A percentile compares a stretch with the other conserved stretches of the same genome.
Evolutionary conservation across 805 yeast genomes (phyloP).

Genomic region (Cyberlindnera nakhonratchasimensis): DNA sequence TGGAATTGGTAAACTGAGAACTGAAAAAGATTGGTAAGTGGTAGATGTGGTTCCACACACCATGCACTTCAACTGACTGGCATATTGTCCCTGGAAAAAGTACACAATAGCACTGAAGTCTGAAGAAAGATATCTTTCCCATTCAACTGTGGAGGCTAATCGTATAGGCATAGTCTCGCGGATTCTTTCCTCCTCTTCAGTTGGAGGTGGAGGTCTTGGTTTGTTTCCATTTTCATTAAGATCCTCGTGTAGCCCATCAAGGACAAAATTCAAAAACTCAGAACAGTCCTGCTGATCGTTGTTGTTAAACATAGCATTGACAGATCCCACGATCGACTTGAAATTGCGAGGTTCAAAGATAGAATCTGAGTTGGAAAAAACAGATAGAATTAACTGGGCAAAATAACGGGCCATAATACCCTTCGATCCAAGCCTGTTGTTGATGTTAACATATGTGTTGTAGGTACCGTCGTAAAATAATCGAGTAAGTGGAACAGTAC

Average conservation of each 20-base stretch:
- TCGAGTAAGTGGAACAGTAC: conserved; percentile 60
- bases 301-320: conserved; percentile 62
- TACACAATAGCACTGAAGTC: conserved; percentile 80
- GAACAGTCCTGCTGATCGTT: conserved; percentile 82
- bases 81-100: conserved; percentile 83
- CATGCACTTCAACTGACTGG: conserved; percentile 72
- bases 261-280: conserved; percentile 70
- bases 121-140: conserved; percentile 82
- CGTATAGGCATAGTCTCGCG: conserved; percentile 74
- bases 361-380: conserved; percentile 45
- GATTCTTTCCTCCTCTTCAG: conserved; percentile 65
- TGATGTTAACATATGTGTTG: conserved; percentile 63
- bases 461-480: conserved; percentile 62
- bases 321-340: conserved; percentile 62
- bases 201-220: conserved; percentile 53
- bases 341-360: conserved; percentile 59
- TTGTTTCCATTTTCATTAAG: conserved; percentile 62
- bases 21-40: conserved; percentile 79
- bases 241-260: conserved; percentile 82
- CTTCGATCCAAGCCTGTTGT: conserved; percentile 73
- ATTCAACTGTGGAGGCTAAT: conserved; percentile 81
- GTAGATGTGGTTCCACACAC: conserved; percentile 76
- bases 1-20: conserved; percentile 78
- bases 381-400: conserved; percentile 52
- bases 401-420: conserved; percentile 74